These are phyloP conservation scores for Hyphopichia homilentoma DNA, from an alignment of 805 yeast genomes.

Conservation along the genomic window DNA sequence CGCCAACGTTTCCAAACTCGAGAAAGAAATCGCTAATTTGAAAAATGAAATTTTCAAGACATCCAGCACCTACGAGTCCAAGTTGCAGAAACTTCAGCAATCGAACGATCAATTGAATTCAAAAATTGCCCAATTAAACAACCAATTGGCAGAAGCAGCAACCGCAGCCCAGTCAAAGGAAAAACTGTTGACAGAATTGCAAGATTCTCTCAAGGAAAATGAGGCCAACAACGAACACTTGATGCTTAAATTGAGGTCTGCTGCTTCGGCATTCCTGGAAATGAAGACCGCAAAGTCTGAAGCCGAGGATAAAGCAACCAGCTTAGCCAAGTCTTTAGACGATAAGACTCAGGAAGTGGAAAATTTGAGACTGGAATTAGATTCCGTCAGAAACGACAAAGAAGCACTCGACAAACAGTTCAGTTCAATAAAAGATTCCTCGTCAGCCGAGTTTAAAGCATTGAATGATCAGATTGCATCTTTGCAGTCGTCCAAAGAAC, in stretches of 20 bases:
- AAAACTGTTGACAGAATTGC: constrained; percentile 11
- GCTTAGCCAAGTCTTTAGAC: constrained; percentile 11
- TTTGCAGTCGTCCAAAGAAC: constrained; percentile 10
- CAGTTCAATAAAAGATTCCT: constrained; percentile 1
- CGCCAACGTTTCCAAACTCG: constrained; percentile 36
- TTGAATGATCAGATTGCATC: constrained; percentile 32
- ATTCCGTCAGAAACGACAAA: constrained; percentile 8
- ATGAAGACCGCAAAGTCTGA: constrained; percentile 16
- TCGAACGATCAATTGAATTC: constrained; percentile 21
- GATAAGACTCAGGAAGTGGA: constrained; percentile 12
- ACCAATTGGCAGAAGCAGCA: constrained; percentile 19
- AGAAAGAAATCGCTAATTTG: constrained; percentile 34
- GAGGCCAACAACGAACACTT: constrained; percentile 32
- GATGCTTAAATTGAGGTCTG: constrained; percentile 40
- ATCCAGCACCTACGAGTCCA: constrained; percentile 16
- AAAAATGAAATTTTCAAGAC: constrained; percentile 32
- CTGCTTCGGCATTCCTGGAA: constrained; percentile 33
- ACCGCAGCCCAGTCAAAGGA: constrained; percentile 16
- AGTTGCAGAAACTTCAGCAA: constrained; percentile 15
- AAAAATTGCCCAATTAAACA: constrained; percentile 17
- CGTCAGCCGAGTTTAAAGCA: constrained; percentile 27
- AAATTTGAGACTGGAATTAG: constrained; percentile 8
- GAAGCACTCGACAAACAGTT: constrained; percentile 14
- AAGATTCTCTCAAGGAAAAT: constrained; percentile 21
- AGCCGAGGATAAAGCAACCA: constrained; percentile 11